These are phyloP conservation scores for Streptanthus diversifolius DNA, from an alignment of 345 rosid species.

Conservation along the genomic window DNA sequence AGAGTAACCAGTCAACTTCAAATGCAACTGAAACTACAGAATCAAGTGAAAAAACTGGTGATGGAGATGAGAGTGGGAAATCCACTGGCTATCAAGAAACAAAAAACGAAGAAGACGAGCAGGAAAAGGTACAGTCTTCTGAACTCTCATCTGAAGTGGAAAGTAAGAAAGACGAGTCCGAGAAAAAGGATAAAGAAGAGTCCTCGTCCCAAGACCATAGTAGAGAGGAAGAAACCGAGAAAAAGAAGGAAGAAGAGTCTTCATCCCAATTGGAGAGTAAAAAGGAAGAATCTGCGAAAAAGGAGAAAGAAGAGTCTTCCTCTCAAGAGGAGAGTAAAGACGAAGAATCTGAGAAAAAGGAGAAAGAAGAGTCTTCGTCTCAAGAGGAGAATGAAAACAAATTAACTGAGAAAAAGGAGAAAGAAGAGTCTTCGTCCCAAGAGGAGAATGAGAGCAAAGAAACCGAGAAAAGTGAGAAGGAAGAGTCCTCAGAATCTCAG, in stretches of 20 bases:
- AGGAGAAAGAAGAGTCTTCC: slow-evolving; percentile 26
- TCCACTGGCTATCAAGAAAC: slow-evolving; percentile 25
- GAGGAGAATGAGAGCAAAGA: slow-evolving; percentile 1
- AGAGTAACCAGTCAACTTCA: slow-evolving; percentile 35
- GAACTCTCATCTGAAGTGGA: slow-evolving; percentile 17
- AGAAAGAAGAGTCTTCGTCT: slow-evolving; percentile 20
- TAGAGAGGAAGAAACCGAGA: slow-evolving; percentile 21
- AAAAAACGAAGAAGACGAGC: slow-evolving; percentile 20
- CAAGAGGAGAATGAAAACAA: not conserved
- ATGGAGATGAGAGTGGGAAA: slow-evolving; percentile 9
- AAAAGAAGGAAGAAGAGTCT: slow-evolving; percentile 20
- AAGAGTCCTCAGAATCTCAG: slow-evolving; percentile 21
- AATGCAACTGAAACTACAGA: slow-evolving; percentile 32
- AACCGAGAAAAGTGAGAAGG: slow-evolving; percentile 31
- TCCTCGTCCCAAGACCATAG: not conserved
- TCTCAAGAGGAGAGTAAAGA: slow-evolving; percentile 15
- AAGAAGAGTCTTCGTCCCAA: not conserved
- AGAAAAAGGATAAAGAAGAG: slow-evolving; percentile 27
- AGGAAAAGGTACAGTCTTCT: slow-evolving; percentile 12
- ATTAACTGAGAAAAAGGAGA: not conserved
- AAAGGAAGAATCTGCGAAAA: not conserved
- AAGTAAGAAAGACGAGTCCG: slow-evolving; percentile 12
- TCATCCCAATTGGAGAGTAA: not conserved
- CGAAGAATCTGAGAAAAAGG: slow-evolving; percentile 1
- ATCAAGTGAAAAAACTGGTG: slow-evolving; percentile 5